Evolutionary conservation across 1,284 basidiomycete genomes (phyloP), one percentile per base, ranked within the genome.

Genomic region (Boletus semigastroideus): DNA sequence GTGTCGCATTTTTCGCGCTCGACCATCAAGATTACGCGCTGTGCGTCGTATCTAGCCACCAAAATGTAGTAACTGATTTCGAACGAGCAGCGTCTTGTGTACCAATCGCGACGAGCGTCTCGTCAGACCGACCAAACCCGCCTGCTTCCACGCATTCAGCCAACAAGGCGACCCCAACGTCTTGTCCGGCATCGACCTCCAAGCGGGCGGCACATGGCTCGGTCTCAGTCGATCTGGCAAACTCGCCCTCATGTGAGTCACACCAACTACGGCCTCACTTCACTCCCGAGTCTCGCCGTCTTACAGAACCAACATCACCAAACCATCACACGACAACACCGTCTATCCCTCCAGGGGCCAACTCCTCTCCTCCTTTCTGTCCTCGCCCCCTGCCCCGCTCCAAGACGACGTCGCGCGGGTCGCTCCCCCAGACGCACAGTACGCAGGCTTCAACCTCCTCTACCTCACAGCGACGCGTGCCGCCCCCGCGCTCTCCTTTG

Each of bases 191-290:
- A 78, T 83, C 60, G 90, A 92, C 69, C 65, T 75, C 25, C 72
- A 74, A 46, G 87, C 83, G 6, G 87, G 88, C 37, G 89, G 89
- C 48, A 87, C 88, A 28, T 92, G 89, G 89, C 78, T 90, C 60
- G 89, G 90, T 13, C 66, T 90, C 52, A 81, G 70, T 65, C 78
- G 78, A 54, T 59, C 74, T 54, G 90, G 88, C 28, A 78, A 78
- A 58, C 68, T 90, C 53, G 86, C 86, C 17, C 65, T 91, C 49
- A 65, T 91, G 89, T 90, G 68, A 71, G 86, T 75, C 25, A 4
- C 25, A 3, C 3, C 2, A 25, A n/a, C 5, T 25, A 25, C 25
- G 42, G 42, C 54, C 16, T 20, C 28, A 37, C 38, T 7, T 19
- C 19, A 4, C 19, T 22, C 42, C 27, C 12, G 8, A n/a, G 27